Evolutionary conservation across 208 protist genomes (phyloP).

Genomic region (Angomonas ambiguus): DNA sequence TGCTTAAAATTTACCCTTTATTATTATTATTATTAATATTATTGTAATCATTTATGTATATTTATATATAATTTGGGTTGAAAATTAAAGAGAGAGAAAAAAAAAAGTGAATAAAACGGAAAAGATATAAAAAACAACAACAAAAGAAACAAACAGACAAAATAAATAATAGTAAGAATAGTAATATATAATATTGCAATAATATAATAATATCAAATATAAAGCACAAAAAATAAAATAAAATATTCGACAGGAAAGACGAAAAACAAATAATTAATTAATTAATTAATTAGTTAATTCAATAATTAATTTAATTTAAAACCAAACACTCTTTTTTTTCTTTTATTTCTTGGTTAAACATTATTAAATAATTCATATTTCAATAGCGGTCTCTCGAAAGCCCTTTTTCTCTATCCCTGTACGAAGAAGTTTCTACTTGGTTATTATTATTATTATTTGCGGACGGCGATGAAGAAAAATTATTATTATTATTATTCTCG

Average conservation of each 20-base stretch:
- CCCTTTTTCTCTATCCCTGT: neutral
- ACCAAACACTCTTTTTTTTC: neutral
- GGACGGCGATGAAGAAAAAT: no score
- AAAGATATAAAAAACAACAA: slow-evolving; percentile 15
- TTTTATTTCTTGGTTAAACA: neutral
- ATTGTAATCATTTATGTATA: no score
- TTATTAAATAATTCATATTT: neutral
- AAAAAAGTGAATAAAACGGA: neutral
- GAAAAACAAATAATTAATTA: no score
- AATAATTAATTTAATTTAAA: no score
- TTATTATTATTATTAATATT: neutral
- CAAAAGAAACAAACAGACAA: neutral
- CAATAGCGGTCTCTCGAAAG: neutral
- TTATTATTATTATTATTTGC: slow-evolving; percentile 12
- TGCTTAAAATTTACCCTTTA: no score
- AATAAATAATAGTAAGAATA: neutral
- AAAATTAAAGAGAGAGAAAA: neutral
- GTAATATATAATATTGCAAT: neutral
- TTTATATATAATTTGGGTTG: no score
- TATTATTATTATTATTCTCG: neutral
- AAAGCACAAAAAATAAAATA: no score
- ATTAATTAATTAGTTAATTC: no score
- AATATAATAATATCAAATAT: no score
- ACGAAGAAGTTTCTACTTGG: neutral
- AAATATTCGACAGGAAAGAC: no score